phyloP scores from a whole-genome alignment of 495 filamentous ascomycete genomes.

The Trichodelitschia bisporula region DNA sequence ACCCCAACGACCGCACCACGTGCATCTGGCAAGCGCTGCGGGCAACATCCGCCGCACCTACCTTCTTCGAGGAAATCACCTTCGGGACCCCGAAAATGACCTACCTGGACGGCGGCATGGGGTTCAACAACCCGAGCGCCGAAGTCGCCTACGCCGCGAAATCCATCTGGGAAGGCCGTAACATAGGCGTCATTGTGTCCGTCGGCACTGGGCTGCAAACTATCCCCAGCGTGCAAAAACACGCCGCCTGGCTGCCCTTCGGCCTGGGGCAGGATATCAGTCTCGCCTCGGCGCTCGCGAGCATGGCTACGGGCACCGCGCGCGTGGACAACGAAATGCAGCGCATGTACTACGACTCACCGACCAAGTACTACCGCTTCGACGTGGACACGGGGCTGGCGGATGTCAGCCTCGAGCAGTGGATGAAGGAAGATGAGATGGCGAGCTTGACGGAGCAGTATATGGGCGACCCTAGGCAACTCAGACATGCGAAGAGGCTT shows the following conservation, averaged over 20 bases:
- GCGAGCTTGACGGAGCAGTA: slow-evolving; percentile 12
- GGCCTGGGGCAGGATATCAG: slow-evolving; percentile 11
- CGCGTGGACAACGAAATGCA: slow-evolving; percentile 14
- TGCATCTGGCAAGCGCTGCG: slow-evolving; percentile 12
- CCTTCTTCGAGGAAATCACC: slow-evolving; percentile 14
- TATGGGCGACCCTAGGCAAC: slow-evolving; percentile 11
- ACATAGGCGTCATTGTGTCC: slow-evolving; percentile 11
- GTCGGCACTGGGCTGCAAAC: slow-evolving; percentile 15
- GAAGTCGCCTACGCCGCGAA: slow-evolving; percentile 13
- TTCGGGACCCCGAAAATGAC: slow-evolving; percentile 13
- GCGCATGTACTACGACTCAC: slow-evolving; percentile 10
- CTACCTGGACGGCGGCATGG: slow-evolving; percentile 13
- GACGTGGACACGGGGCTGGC: slow-evolving; percentile 12
- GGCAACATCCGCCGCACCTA: slow-evolving; percentile 13
- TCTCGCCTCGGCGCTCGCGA: slow-evolving; percentile 9
- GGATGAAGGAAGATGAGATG: slow-evolving; percentile 14
- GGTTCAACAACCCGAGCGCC: slow-evolving; percentile 14
- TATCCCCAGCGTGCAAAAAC: slow-evolving; percentile 10
- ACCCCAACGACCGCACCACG: slow-evolving; percentile 11
- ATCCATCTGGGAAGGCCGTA: slow-evolving; percentile 9
- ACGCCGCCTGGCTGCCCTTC: slow-evolving; percentile 12
- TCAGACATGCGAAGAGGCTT: slow-evolving; percentile 5
- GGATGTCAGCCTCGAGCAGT: slow-evolving; percentile 11
- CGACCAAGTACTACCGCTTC: slow-evolving; percentile 11
- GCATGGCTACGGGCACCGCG: slow-evolving; percentile 12